A percentile compares a stretch with the other conserved stretches of the same genome.
phyloP scores from a whole-genome alignment of 2,329 filamentous ascomycete genomes.

The Arthrobotrys pseudoclavata region DNA sequence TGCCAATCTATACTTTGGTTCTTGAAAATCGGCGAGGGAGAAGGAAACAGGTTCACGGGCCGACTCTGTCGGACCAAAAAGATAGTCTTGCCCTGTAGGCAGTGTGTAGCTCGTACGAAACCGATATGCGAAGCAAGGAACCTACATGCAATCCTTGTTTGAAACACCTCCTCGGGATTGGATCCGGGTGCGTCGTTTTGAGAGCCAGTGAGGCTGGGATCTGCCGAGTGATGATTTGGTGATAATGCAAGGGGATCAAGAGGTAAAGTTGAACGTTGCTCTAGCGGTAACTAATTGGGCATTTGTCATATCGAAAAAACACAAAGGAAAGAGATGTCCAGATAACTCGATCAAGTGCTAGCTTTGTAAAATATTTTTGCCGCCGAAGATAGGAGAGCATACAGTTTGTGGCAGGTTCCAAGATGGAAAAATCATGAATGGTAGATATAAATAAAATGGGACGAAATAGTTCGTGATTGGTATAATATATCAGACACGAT shows the following conservation, averaged over 20 bases:
- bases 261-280: conserved; percentile 35
- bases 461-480: conserved; percentile 44
- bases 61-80: conserved; percentile 33
- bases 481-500: conserved; percentile 48
- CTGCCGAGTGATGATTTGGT: conserved; percentile 36
- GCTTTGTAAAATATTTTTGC: conserved; percentile 16
- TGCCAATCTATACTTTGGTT: conserved; percentile 10
- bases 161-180: conserved; percentile 47
- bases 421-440: background rate
- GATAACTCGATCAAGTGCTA: background rate
- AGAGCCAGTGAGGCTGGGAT: conserved; percentile 9
- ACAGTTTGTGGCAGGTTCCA: background rate
- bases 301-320: background rate
- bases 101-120: conserved; percentile 37
- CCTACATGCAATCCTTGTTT: conserved; percentile 38
- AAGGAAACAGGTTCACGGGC: conserved; percentile 55
- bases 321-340: conserved; percentile 14
- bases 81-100: conserved; percentile 2
- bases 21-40: conserved; percentile 37
- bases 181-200: conserved; percentile 20
- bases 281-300: conserved; percentile 7
- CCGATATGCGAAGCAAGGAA: conserved; percentile 48
- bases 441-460: conserved; percentile 6
- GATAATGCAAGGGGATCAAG: conserved; percentile 45
- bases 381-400: conserved; percentile 6